A percentile compares a stretch with the other conserved stretches of the same genome.
phyloP scores from a whole-genome alignment of 305 asterid species.

The Striga hermonthica region DNA sequence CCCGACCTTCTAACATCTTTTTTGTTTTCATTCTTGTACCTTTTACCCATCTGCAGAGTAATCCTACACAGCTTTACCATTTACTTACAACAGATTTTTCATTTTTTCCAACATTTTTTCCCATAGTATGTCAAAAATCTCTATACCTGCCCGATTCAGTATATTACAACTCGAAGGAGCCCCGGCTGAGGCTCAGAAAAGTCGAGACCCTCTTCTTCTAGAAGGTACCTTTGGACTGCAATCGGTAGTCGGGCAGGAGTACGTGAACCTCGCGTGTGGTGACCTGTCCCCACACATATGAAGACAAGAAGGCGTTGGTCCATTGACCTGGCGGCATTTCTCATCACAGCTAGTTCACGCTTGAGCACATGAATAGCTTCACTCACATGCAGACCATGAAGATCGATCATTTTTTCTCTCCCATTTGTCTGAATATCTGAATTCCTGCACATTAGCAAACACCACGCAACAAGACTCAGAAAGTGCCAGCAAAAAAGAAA shows the following conservation, averaged over 20 bases:
- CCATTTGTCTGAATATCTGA: slow-evolving; percentile 57
- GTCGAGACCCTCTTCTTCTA: slow-evolving; percentile 85
- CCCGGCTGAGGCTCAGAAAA: slow-evolving; percentile 93
- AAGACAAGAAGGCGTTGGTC: slow-evolving; percentile 71
- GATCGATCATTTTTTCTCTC: slow-evolving; percentile 85
- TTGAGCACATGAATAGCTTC: slow-evolving; percentile 90
- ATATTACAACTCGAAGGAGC: slow-evolving; percentile 67
- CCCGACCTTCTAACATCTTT: slow-evolving; percentile 24
- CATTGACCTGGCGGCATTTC: slow-evolving; percentile 73
- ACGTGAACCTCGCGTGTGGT: slow-evolving; percentile 83
- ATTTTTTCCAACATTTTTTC: slow-evolving; percentile 25
- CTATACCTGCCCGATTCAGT: slow-evolving; percentile 49
- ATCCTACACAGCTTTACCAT: too few relatives aligned
- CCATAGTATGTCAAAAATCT: slow-evolving; percentile 47
- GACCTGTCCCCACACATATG: slow-evolving; percentile 94
- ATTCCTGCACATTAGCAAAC: slow-evolving; percentile 52
- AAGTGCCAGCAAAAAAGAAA: background rate
- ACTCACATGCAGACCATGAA: slow-evolving; percentile 93
- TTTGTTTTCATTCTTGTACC: slow-evolving; percentile 36
- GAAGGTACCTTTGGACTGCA: slow-evolving; percentile 88
- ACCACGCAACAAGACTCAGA: background rate
- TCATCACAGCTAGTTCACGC: slow-evolving; percentile 72
- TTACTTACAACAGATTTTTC: slow-evolving; percentile 38
- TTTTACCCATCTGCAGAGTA: slow-evolving; percentile 52
- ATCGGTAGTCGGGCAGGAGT: slow-evolving; percentile 85